phyloP scores from a whole-genome alignment of 2,329 filamentous ascomycete species.

The Ophiocordyceps camponoti-rufipedis region DNA sequence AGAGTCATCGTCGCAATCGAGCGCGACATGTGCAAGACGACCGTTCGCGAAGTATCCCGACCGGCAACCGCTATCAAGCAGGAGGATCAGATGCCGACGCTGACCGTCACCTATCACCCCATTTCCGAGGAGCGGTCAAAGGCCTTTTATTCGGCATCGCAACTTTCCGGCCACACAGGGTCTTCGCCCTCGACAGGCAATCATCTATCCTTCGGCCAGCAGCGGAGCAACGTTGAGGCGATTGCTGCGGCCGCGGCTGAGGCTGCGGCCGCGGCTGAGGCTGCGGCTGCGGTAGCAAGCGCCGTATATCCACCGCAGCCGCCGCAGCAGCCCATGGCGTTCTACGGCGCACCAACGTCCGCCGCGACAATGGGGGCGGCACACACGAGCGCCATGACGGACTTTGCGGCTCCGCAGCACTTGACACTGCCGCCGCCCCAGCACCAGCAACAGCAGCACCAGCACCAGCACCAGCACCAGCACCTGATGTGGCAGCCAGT shows the following conservation, averaged over 20 bases:
- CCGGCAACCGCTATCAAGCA: conserved; percentile 14
- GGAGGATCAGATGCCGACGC: conserved; percentile 16
- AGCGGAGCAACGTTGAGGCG: too few species aligned
- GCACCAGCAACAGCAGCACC: conserved; percentile 5
- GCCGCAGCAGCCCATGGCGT: conserved; percentile 8
- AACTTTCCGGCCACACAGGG: conserved; percentile 7
- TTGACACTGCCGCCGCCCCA: conserved; percentile 10
- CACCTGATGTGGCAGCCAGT: conserved; percentile 14
- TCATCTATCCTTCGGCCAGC: not conserved
- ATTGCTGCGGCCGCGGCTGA: too few species aligned
- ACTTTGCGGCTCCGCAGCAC: conserved; percentile 6
- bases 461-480: conserved; percentile 2
- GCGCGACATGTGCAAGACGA: conserved; percentile 24
- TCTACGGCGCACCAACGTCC: conserved; percentile 7
- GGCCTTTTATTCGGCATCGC: conserved; percentile 11
- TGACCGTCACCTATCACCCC: not conserved
- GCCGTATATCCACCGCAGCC: conserved; percentile 10
- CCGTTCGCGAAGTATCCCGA: conserved; percentile 5
- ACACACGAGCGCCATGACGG: too few species aligned
- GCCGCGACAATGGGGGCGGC: too few species aligned
- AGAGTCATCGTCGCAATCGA: conserved; percentile 34
- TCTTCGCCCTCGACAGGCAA: too few species aligned
- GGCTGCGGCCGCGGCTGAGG: not conserved
- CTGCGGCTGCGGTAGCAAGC: conserved; percentile 2
- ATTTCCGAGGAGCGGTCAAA: conserved; percentile 3